Base-by-base conservation (phyloP, 768 basidiomycete genomes). In the Tricholoma bakamatsutake region DNA sequence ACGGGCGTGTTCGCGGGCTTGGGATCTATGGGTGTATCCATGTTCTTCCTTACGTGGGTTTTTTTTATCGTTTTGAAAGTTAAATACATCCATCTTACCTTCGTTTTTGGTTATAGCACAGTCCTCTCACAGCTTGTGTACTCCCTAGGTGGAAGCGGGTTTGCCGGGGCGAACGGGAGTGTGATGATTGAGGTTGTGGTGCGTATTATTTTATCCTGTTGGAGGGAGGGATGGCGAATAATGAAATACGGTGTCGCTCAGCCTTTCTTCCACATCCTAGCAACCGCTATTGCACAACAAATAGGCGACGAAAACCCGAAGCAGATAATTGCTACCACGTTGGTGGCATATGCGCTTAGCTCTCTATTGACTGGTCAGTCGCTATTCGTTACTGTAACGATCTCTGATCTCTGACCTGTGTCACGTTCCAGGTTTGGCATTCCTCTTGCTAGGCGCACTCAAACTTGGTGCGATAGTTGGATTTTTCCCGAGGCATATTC, bases 111-210 rank as follows among this genome's bases (percentile, higher is more conserved):
- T 52, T 50, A 13, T 61, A 87, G 85, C 5, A 81, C 91, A 27
- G 74, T 93, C 50, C 67, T 96, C 34, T 76, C 93, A 0, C 96
- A 98, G 66, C 71, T 97, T 21, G 81, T 88, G 0, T 98, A 92
- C 69, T 87, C 89, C 1, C 69, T 86, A 8, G 95, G 93, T 4
- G 96, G 90, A 4, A 93, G 89, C 61, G 86, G 85, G 21, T 97
- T 99, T 68, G 84, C 84, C 8, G 91, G 90, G 50, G 93, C 88
- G 1, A 94, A 93, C 70, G 92, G 90, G 5, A 93, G 90, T 59
- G 93, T 95, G 93, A 97, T 98, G 93, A 98, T 99, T 58, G 96
- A 98, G 71, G 92, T 95, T 10, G 94, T 98, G 61, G 90, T 93
- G 67, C 43, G 87, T 80, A 50, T 51, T 50, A 35, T 12, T 55